These are phyloP conservation scores for Exophiala sp. DNA, from an alignment of 2,329 filamentous ascomycete species.

Conservation along the genomic window DNA sequence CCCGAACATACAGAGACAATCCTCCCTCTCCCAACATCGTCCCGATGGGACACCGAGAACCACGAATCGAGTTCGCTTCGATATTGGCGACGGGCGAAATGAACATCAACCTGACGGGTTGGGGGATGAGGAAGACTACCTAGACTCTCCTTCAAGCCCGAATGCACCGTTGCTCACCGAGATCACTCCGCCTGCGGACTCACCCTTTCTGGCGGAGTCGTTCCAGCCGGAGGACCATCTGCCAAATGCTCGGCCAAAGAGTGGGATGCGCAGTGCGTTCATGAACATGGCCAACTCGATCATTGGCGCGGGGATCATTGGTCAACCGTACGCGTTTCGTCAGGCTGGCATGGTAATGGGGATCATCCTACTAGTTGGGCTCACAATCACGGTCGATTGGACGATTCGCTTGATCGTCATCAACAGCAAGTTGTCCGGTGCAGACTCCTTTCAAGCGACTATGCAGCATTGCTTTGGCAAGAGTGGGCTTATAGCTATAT, in stretches of 20 bases:
- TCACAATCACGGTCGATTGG: constrained; percentile 92
- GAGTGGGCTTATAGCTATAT: constrained; percentile 82
- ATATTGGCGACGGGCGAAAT: constrained; percentile 36
- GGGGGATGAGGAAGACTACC: constrained; percentile 59
- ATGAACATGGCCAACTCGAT: constrained; percentile 99
- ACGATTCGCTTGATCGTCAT: constrained; percentile 95
- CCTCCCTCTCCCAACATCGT: constrained; percentile 40
- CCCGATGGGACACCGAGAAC: constrained; percentile 55
- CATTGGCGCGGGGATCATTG: constrained; percentile 71
- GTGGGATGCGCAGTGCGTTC: constrained; percentile 80
- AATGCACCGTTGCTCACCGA: constrained; percentile 70
- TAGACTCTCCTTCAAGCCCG: constrained; percentile 48
- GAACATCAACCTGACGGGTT: constrained; percentile 29
- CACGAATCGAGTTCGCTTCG: constrained; percentile 72
- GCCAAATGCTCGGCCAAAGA: constrained; percentile 70
- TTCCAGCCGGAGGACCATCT: constrained; percentile 58
- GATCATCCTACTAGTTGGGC: constrained; percentile 67
- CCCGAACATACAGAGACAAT: constrained; percentile 34
- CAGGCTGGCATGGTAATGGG: constrained; percentile 86
- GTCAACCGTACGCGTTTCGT: constrained; percentile 91
- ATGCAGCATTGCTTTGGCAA: constrained; percentile 93
- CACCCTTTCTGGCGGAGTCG: constrained; percentile 59
- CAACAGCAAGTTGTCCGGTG: constrained; percentile 93
- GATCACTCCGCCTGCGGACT: constrained; percentile 74
- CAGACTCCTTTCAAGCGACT: constrained; percentile 90